Conservation (phyloP, 768 basidiomycete genomes). For the Hortiboletus flavorubellus region DNA sequence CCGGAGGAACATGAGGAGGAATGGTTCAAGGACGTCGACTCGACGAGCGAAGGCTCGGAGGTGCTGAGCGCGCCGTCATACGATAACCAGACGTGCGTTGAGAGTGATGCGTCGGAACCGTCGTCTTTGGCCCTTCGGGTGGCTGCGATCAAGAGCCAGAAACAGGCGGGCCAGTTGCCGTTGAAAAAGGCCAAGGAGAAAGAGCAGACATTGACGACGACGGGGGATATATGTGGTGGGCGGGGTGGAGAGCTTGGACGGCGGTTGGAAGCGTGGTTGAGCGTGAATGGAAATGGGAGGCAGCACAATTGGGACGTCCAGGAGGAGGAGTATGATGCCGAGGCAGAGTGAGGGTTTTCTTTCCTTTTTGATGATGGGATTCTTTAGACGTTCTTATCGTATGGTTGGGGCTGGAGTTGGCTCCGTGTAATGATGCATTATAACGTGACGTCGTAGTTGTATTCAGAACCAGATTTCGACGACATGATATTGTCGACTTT, state of each 20-base stretch:
- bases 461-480: background rate
- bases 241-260: conserved; percentile 75
- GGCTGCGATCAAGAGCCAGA: conserved; percentile 30
- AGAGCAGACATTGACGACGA: conserved; percentile 67
- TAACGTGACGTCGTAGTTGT: too few species aligned
- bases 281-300: conserved; percentile 31
- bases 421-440: conserved; percentile 2
- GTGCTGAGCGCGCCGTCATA: conserved; percentile 12
- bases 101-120: conserved; percentile 11
- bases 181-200: conserved; percentile 60
- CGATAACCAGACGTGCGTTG: background rate
- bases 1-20: conserved; percentile 68
- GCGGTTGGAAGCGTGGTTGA: conserved; percentile 73
- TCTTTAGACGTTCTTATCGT: background rate
- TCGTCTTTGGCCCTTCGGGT: conserved; percentile 20
- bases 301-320: conserved; percentile 7
- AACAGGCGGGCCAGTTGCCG: conserved; percentile 45
- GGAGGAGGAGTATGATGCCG: conserved; percentile 14
- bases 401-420: background rate
- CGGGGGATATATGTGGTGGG: conserved; percentile 77
- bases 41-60: conserved; percentile 19
- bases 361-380: too few species aligned
- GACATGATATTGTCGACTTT: background rate
- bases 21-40: conserved; percentile 54
- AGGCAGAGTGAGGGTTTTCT: conserved; percentile 12